Base-by-base conservation (phyloP, 768 basidiomycete species). In the Tylopilus rubrobrunneus region DNA sequence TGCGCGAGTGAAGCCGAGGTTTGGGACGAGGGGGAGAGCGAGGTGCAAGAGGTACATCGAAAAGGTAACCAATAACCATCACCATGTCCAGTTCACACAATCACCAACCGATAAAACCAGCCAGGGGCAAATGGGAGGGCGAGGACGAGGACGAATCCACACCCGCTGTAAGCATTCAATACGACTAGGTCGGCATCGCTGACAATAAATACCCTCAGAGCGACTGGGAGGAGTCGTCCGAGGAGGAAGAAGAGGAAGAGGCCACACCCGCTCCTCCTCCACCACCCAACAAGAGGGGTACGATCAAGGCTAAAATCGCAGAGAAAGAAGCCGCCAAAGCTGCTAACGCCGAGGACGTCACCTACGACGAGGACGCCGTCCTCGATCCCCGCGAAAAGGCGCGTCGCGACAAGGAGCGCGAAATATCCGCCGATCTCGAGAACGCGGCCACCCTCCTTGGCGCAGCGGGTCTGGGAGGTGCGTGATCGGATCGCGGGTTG, bases 281-380 rank as follows among this genome's bases (percentile, higher is more conserved):
- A 17, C 85, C 90, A 4, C 83, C 86, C 2, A 92, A 90, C 77
- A 96, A 97, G 75, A 97, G 94, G 74, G 92, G 91, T 49, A 90
- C 87, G 1, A 71, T 98, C 60, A 97, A 97, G 71, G 83, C 84
- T 19, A 96, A 95, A 70, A 74, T 98, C 3, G 93, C 93, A 0
- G 92, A 95, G 71, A 97, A 93, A 71, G 94, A 93, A 64, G 88
- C 85, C 0, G 77, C 77, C 55, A 89, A 86, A 56, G 84, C 84
- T 3, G 76, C 78, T 1, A 71, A 67, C 49, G 72, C 68, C 2
- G 49, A 63, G 7, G 73, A 75, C 7, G 69, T 71, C 45, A 80
- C 82, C n/a, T 86, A 83, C 62, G 81, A 83, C 33, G 86, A 86
- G 33, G 89, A 88, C 58, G 81, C 78, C 48, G 88, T 89, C 25